Base-by-base conservation (phyloP, 2,329 filamentous ascomycete genomes). In the Hypoxylon sp. region DNA sequence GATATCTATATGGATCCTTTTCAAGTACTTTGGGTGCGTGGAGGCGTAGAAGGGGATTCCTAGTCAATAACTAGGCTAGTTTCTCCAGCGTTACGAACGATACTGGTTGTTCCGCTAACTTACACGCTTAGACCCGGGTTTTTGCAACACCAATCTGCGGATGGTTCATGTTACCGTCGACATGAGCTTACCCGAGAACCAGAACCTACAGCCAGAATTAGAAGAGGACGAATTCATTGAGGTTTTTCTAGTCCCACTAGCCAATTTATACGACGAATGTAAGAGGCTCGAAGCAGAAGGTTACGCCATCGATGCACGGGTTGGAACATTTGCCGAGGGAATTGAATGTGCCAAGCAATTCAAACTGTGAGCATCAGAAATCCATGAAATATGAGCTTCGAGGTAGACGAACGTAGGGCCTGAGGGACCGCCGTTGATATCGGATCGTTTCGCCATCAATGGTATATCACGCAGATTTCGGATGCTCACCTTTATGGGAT, bases 161-260 rank as follows among this genome's bases (percentile, higher is more conserved):
- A 90, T 91, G 86, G 89, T 95, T 13, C 92, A 95, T 76, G 88
- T 95, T 46, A 86, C 84, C 1, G 88, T 95, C 70, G 91, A 95
- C 78, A 88, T 92, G 85, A 85, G 82, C 3, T 82, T 89, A 1
- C 86, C 90, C 0, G 89, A 89, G 73, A 95, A 95, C 77, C 86
- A 90, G 77, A 84, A 92, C 59, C 89, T 88, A 1, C 85, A 89
- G 78, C 90, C 92, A 0, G 82, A 91, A 76, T 84, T 95, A 6
- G 92, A 95, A 77, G 92, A 94, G 27, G 91, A 89, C 70, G 92
- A 95, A 80, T 95, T 94, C 77, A 95, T 95, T 75, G 92, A 95
- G 78, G 90, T 90, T 35, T 95, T 95, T 75, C 88, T 87, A 7
- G 85, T 93, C 6, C 90, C 89, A 5, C 77, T 95, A 48, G 82